phyloP scores from a whole-genome alignment of 2,329 filamentous ascomycete species.

The Scedosporium boydii region DNA sequence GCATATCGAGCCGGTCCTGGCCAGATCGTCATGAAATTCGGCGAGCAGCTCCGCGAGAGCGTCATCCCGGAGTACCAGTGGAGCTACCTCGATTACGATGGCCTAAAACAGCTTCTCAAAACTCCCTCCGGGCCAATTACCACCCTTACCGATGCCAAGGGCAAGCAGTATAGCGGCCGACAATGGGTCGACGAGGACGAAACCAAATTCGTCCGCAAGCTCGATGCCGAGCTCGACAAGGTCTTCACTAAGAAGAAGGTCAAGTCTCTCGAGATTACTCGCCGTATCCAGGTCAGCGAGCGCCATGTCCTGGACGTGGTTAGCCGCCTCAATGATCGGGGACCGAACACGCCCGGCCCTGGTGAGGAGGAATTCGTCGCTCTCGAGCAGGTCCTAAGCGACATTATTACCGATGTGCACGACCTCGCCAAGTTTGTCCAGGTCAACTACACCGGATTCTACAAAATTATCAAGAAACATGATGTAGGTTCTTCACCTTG shows the following conservation, averaged over 20 bases:
- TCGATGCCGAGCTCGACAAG: slow-evolving; percentile 92
- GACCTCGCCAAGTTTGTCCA: slow-evolving; percentile 97
- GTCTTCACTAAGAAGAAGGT: slow-evolving; percentile 96
- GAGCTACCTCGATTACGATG: slow-evolving; percentile 98
- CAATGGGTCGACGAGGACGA: slow-evolving; percentile 91
- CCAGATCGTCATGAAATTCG: slow-evolving; percentile 69
- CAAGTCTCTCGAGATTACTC: slow-evolving; percentile 91
- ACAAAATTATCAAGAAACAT: slow-evolving; percentile 99
- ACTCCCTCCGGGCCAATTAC: slow-evolving; percentile 46
- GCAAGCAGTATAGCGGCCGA: slow-evolving; percentile 33
- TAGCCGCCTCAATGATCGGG: slow-evolving; percentile 57
- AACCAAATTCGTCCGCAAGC: slow-evolving; percentile 72
- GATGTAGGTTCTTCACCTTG: slow-evolving; percentile 50
- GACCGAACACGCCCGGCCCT: slow-evolving; percentile 44
- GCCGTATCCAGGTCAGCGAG: slow-evolving; percentile 80
- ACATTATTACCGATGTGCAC: slow-evolving; percentile 97
- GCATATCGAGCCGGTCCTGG: slow-evolving; percentile 34
- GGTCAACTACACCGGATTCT: slow-evolving; percentile 96
- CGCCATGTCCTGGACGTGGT: slow-evolving; percentile 86
- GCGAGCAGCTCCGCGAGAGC: slow-evolving; percentile 90
- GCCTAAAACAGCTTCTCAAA: slow-evolving; percentile 80
- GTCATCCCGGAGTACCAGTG: slow-evolving; percentile 95
- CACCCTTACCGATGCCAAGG: slow-evolving; percentile 18
- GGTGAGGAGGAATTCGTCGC: slow-evolving; percentile 90
- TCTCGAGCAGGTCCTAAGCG: slow-evolving; percentile 88